Percentiles rank a stretch among this genome's conserved stretches.
phyloP scores from a whole-genome alignment of 2,329 filamentous ascomycete genomes.

The Colletotrichum cordylinicola region DNA sequence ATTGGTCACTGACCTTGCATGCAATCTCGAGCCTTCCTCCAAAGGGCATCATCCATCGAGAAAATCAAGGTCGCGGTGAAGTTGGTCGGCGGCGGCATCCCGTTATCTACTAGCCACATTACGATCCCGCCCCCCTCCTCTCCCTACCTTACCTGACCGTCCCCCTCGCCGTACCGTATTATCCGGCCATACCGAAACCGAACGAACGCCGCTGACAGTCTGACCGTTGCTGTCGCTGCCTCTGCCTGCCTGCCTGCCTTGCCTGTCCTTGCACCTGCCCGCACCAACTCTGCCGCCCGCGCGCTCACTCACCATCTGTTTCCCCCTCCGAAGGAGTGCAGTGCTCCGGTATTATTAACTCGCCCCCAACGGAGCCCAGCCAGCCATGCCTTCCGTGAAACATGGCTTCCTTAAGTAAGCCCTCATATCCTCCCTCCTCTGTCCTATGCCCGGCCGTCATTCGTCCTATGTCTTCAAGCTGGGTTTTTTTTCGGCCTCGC shows the following conservation, averaged over 20 bases:
- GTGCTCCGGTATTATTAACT: constrained; percentile 7
- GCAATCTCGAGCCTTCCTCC: constrained; percentile 7
- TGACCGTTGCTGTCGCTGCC: not conserved
- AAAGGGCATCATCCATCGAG: not conserved
- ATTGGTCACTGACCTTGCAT: constrained; percentile 11
- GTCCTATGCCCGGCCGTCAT: not conserved
- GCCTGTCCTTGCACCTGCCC: constrained; percentile 11
- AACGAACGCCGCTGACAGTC: constrained; percentile 1
- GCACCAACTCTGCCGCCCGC: not conserved
- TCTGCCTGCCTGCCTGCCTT: not conserved
- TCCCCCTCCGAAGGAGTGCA: not conserved
- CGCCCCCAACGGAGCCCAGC: not conserved
- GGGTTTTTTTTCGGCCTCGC: not conserved
- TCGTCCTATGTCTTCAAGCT: not conserved
- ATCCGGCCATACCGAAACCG: constrained; percentile 13
- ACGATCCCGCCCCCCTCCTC: not conserved
- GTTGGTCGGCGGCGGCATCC: not conserved
- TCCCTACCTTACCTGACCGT: not conserved
- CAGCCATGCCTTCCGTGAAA: constrained; percentile 15
- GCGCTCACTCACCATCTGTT: not conserved
- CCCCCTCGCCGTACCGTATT: not conserved
- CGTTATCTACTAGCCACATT: constrained; percentile 7
- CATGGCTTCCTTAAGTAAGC: constrained; percentile 23
- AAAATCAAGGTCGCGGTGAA: not conserved
- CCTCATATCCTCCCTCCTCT: not conserved